Evolutionary conservation across 2,329 filamentous ascomycete genomes (phyloP).

Genomic region (Aspergillus pseudotamarii): DNA sequence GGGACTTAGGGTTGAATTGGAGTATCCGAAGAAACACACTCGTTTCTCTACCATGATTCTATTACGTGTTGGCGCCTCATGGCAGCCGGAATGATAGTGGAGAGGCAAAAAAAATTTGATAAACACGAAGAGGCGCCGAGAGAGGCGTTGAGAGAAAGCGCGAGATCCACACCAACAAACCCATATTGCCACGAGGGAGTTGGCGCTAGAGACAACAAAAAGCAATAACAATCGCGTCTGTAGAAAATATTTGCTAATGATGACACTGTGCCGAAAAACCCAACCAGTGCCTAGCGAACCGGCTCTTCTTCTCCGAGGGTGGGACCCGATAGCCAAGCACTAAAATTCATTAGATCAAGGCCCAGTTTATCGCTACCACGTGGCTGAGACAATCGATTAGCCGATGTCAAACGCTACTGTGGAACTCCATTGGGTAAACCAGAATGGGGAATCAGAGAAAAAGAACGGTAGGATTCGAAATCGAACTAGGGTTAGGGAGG

Average conservation of each 20-base stretch:
- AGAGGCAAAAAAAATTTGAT: neutral
- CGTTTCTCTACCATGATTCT: neutral
- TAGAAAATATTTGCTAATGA: neutral
- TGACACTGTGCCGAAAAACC: neutral
- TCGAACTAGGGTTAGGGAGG: neutral
- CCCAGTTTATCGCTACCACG: neutral
- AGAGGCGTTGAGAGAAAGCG: neutral
- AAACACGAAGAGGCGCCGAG: neutral
- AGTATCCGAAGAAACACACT: neutral
- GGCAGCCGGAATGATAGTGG: neutral
- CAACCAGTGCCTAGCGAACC: neutral
- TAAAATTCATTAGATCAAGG: neutral
- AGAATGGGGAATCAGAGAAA: neutral
- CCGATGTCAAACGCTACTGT: neutral
- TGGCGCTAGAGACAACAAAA: neutral
- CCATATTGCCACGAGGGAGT: neutral
- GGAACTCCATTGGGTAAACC: neutral
- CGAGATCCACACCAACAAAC: neutral
- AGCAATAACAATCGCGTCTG: neutral
- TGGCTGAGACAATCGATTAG: slow-evolving; percentile 1
- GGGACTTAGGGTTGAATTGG: neutral
- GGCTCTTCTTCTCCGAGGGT: neutral
- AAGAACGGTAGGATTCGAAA: neutral
- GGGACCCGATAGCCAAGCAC: slow-evolving; percentile 1
- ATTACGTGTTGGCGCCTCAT: neutral